Base-by-base conservation (phyloP, 768 basidiomycete species). In the Crepidotus variabilis region DNA sequence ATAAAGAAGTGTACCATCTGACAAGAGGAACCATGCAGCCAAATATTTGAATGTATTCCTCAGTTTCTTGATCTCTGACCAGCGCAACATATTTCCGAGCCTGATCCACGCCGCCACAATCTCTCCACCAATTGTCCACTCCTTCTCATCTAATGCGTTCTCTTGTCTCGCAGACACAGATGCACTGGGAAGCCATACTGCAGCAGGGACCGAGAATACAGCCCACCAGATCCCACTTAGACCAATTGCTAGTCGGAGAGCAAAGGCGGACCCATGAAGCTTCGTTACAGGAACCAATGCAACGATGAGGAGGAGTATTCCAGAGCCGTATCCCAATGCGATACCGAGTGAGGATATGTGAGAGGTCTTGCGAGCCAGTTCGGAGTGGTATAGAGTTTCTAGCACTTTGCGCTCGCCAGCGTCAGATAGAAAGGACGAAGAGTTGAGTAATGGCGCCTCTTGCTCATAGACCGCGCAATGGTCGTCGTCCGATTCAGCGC, bases 1-100 rank as follows among this genome's bases (percentile, higher is more conserved):
- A 23, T 18, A 57, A 32, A 16, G 4, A 43, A 32, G 36, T 81
- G 46, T 52, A 90, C 93, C 92, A 64, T 98, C 95, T 1, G 90
- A 92, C 21, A 98, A 82, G 11, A 98, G 78, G 68, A 97, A 95
- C 94, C 95, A 98, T 0, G 96, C 93, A 5, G 86, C 82, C 45
- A 98, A 85, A 63, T 92, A 98, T 61, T 81, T 81, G 76, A 95
- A 98, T 1, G 94, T 94, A 64, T 93, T 87, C 28, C 81, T 79
- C 14, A 98, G 75, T 52, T 81, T 80, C 67, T 80, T 81, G 39
- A 95, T 84, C 65, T 96, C 87, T 7, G 71, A 73, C 78, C 83
- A 86, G 1, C 75, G 76, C 20, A 98, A 74, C 88, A 94, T 94
- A 32, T 72, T 75, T 0, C 83, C 85, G 0, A 98, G 77, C 21